Base-by-base conservation (phyloP, 805 yeast genomes). In the Saccharomycopsis fibuligera region DNA sequence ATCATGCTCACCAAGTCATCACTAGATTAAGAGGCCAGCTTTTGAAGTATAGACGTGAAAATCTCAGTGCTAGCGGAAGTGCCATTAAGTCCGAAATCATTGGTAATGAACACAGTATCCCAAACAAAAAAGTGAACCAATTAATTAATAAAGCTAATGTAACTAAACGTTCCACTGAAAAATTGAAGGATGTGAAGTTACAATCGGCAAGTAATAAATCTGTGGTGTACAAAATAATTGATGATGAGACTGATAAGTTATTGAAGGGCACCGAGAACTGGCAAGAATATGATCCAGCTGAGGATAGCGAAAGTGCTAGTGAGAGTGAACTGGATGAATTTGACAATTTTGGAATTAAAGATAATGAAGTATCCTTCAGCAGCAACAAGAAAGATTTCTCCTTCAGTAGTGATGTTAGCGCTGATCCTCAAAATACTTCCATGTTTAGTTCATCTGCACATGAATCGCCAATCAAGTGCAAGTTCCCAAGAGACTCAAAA, bases 1-100 rank as follows among this genome's bases (percentile, higher is more conserved):
- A 72, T 16, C 86, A 75, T 62, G 83, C 90, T 3, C 78, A 81
- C 57, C 70, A 73, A 52, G 74, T 79, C 2, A 79, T 85, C 42
- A 65, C 78, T n/a, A 80, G 74, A 56, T 68, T 84, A 53, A 74
- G 84, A 60, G 66, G 70, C 19, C 68, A 73, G 2, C 58, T 78
- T 8, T 60, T 75, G 51, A 78, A 75, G 59, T 49, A 52, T 16
- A 45, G 53, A 33, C 30, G 45, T 4, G 55, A 51, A 36, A 47
- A 42, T 30, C 38, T 38, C 24, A 19, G 39, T 22, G 30, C 27
- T 36, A 12, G 37, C 21, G 16, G 10, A 9, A 29, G 25, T 12
- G 30, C 24, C 2, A 37, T 24, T 12, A 24, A 25, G 22, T 5
- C 30, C 17, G 23, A 41, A 23, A 25, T 8, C 16, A 30, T 27